Percentiles rank a stretch among this genome's conserved stretches.
Conservation (phyloP, 2,329 filamentous ascomycete species). For the Venturia asperata region DNA sequence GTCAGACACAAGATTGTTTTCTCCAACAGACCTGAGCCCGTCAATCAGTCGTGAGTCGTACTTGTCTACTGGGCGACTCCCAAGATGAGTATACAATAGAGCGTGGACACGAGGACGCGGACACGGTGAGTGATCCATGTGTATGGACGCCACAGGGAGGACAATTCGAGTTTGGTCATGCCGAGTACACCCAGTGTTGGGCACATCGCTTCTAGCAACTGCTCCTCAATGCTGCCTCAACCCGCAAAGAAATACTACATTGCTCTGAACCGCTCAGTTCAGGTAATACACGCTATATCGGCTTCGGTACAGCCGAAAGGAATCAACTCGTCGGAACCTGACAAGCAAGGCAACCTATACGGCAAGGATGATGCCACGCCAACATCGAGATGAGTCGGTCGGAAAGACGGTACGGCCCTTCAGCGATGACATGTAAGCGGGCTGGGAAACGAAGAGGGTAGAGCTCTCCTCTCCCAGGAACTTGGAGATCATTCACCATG, state of each 20-base stretch:
- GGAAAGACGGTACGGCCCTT: neutral
- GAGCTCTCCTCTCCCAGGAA: neutral
- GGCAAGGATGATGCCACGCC: neutral
- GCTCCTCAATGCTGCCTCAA: neutral
- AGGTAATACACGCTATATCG: neutral
- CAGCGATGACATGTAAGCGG: neutral
- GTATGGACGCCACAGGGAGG: neutral
- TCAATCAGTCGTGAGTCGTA: constrained; percentile 31
- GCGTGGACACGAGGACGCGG: neutral
- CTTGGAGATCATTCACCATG: neutral
- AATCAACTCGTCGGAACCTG: neutral
- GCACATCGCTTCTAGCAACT: neutral
- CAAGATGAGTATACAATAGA: neutral
- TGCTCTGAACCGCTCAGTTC: neutral
- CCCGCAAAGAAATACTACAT: neutral
- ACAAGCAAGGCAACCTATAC: neutral
- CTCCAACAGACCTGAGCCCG: constrained; percentile 75
- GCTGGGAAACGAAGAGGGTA: neutral
- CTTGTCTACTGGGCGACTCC: neutral
- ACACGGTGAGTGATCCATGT: neutral
- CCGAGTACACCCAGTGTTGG: neutral
- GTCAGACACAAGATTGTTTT: constrained; percentile 84
- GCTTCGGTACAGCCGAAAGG: neutral
- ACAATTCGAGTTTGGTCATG: too few species aligned
- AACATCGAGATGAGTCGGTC: neutral